Conservation (phyloP, 257 asterid genomes). For the Solanum phureja region DNA sequence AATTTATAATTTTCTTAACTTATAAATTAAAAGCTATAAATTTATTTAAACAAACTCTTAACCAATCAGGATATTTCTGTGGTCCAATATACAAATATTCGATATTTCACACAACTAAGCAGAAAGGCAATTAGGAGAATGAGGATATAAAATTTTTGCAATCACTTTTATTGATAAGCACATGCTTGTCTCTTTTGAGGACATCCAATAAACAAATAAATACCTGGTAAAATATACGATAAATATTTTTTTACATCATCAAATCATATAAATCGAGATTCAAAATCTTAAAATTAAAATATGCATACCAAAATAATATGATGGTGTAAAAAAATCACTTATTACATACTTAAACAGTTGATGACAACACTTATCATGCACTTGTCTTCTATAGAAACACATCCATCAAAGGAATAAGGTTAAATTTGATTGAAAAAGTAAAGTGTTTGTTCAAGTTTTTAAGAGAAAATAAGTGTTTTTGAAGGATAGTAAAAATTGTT, state of each 20-base stretch:
- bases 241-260: not conserved
- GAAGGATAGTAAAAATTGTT: not conserved
- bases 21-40: not conserved
- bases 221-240: not conserved
- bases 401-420: not conserved
- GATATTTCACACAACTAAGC: slow-evolving; percentile 1
- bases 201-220: not conserved
- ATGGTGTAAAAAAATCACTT: not conserved
- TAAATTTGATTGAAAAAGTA: not conserved
- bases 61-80: slow-evolving; percentile 50
- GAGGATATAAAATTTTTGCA: slow-evolving; percentile 21
- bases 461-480: not conserved
- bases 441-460: not conserved
- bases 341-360: not conserved
- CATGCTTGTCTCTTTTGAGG: not conserved
- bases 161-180: not conserved
- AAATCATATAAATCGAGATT: not conserved
- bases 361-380: not conserved
- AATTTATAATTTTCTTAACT: too few species aligned
- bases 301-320: not conserved
- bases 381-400: not conserved
- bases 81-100: slow-evolving; percentile 20
- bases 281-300: not conserved
- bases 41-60: not conserved
- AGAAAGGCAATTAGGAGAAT: slow-evolving; percentile 3